Base-by-base conservation (phyloP, 1,284 basidiomycete genomes). In the Cryptococcus deneoformans region DNA sequence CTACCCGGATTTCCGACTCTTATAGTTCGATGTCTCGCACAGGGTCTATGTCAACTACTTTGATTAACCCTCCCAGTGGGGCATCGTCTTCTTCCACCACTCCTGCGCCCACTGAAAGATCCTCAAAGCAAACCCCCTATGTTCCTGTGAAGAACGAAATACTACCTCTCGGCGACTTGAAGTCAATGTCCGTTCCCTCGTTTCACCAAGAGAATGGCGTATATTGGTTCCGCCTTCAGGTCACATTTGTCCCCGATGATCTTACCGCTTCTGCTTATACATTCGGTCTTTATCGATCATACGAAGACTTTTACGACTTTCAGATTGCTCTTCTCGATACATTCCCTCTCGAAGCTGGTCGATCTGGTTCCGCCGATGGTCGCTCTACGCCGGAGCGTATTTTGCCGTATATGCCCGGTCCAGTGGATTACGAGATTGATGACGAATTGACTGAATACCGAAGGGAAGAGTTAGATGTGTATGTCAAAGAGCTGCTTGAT, bases 281-380 rank as follows among this genome's bases (percentile, higher is more conserved):
- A 35, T 85, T 99, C 53, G 87, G 94, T 63, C 83, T 99, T 44
- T 98, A 96, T 79, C 86, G 96, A 52, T 86, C 92, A 14, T 99
- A 99, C 80, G 90, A 96, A 71, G 94, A 99, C 76, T 99, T 99
- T 77, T 96, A 95, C 80, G 92, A 95, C 69, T 98, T 98, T 76
- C 96, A 99, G 72, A 89, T 96, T 54, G 82, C 85, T 8, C 83
- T 99, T 40, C 84, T 97, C 59, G 85, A 92, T 53, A 82, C 84
- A 0, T 96, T 95, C 77, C 92, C 92, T 5, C 82, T 84, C 52
- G 94, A 98, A 79, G 94, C 92, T 14, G 94, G 94, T 7, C 83
- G 89, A 44, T 66, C 69, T 54, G 58, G 64, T 39, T 24, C 37
- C n/a, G 79, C 78, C 37, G 69, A 74, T 38, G 68, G 74, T 37